phyloP scores from a whole-genome alignment of 2,329 filamentous ascomycete genomes.

The Trichophyton rubrum region DNA sequence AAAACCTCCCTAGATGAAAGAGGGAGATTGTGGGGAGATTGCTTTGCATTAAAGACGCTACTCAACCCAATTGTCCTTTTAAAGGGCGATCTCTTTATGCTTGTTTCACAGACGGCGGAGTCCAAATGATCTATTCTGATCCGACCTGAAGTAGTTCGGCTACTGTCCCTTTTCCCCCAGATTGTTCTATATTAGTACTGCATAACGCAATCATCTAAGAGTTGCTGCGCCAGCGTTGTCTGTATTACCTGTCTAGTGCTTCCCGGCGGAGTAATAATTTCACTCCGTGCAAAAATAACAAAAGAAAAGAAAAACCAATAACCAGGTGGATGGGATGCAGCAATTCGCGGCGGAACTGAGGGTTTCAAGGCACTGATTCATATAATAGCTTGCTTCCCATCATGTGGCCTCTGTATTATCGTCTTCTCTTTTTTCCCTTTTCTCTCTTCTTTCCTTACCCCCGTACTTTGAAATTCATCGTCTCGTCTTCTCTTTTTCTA shows the following conservation, averaged over 20 bases:
- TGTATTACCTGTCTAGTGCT: neutral
- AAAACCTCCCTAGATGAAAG: neutral
- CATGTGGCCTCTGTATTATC: neutral
- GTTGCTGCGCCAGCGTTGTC: neutral
- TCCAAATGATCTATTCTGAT: neutral
- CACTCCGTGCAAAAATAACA: neutral
- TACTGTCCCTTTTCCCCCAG: neutral
- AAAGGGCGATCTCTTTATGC: neutral
- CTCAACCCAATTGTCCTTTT: neutral
- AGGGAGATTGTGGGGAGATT: neutral
- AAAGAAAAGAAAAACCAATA: neutral
- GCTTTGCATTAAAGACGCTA: neutral
- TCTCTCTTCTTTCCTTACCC: neutral
- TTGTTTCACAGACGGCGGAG: neutral
- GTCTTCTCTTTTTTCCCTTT: neutral
- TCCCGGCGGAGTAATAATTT: neutral
- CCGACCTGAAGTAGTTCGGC: neutral
- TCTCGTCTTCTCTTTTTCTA: neutral
- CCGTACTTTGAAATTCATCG: neutral
- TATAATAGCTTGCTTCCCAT: neutral
- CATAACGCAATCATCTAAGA: neutral
- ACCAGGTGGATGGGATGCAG: neutral
- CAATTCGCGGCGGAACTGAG: neutral
- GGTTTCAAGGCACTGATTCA: neutral
- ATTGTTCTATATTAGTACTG: neutral